Base-by-base conservation (phyloP, 306 rosid species). In the Dalbergia cultrata region DNA sequence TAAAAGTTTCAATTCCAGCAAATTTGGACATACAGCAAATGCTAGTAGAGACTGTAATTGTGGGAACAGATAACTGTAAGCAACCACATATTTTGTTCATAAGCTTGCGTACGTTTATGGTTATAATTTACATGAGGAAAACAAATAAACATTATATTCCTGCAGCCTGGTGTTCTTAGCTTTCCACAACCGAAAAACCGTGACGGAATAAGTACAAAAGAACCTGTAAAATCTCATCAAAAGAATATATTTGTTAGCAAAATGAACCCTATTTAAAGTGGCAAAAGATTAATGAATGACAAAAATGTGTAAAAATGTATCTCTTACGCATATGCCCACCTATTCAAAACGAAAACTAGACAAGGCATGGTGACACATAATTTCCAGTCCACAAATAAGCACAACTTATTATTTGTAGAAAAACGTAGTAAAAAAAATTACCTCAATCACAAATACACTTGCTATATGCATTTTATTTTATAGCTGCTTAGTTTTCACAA, bases 201-300 rank as follows among this genome's bases (percentile, higher is more conserved):
- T 87, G 93, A 34, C 77, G 86, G 86, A 93, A 95, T 44, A 93
- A 89, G 87, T 95, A 94, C 44, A 92, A 95, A 53, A 93, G 92
- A 78, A 95, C 97, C 97, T 90, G n/a, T n/a, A n/a, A n/a, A n/a
- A n/a, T n/a, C n/a, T n/a, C n/a, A n/a, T n/a, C n/a, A n/a, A n/a
- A n/a, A n/a, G n/a, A n/a, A n/a, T n/a, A n/a, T n/a, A n/a, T n/a
- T n/a, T n/a, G n/a, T n/a, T n/a, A n/a, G n/a, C n/a, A n/a, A n/a
- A n/a, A n/a, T n/a, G n/a, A n/a, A n/a, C n/a, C n/a, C n/a, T n/a
- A n/a, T n/a, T n/a, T n/a, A n/a, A n/a, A n/a, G n/a, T n/a, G n/a
- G n/a, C n/a, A n/a, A n/a, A n/a, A n/a, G n/a, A n/a, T n/a, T 82
- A 13, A 34, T 53, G 74, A 76, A n/a, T 75, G 76, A 79, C 77